These are phyloP conservation scores for Nicotiana sylvestris DNA, from an alignment of 257 asterid genomes.

Conservation along the genomic window DNA sequence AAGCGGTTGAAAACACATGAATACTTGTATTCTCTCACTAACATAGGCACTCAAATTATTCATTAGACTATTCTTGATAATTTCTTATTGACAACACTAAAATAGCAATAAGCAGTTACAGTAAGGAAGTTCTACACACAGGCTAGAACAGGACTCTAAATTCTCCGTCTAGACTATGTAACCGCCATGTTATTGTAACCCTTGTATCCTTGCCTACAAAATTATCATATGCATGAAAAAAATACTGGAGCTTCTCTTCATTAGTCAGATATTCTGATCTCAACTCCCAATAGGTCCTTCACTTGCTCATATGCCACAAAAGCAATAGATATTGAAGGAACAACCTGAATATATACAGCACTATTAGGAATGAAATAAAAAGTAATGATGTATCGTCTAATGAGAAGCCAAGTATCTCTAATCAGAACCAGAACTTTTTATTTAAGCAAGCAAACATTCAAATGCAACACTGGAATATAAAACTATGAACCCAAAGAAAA, in stretches of 20 bases:
- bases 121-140: slow-evolving; percentile 12
- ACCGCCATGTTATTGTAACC: slow-evolving; percentile 8
- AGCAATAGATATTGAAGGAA: slow-evolving; percentile 89
- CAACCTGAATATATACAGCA: slow-evolving; percentile 50
- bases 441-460: not conserved
- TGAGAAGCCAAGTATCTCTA: not conserved
- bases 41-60: slow-evolving; percentile 9
- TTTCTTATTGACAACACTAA: slow-evolving; percentile 11
- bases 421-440: not conserved
- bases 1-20: not conserved
- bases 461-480: not conserved
- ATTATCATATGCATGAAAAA: slow-evolving; percentile 29
- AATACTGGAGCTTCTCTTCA: slow-evolving; percentile 19
- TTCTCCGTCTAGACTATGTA: slow-evolving; percentile 10
- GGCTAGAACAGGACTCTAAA: slow-evolving; percentile 14
- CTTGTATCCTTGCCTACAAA: slow-evolving; percentile 43
- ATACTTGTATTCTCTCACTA: not conserved
- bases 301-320: slow-evolving; percentile 94
- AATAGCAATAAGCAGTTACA: slow-evolving; percentile 15
- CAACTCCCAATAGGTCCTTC: slow-evolving; percentile 75
- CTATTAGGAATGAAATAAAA: not conserved
- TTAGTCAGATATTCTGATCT: slow-evolving; percentile 85
- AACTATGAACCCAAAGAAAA: no score
- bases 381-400: not conserved
- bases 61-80: slow-evolving; percentile 7